These are phyloP conservation scores for Xylariaceae sp. DNA, from an alignment of 2,329 filamentous ascomycete species.

Conservation along the genomic window DNA sequence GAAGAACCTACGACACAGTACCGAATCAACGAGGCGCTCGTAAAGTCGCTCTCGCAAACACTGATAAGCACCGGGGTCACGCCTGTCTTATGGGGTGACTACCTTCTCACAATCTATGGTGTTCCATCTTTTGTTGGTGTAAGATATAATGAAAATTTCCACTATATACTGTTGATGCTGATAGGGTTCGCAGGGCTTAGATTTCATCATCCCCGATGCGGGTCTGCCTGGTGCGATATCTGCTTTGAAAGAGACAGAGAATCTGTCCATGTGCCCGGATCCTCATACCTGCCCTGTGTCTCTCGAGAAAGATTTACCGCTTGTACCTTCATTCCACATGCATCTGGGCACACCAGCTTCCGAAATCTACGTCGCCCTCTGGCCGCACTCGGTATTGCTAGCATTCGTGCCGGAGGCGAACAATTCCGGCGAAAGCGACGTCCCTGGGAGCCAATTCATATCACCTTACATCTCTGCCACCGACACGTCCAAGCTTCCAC, in stretches of 20 bases:
- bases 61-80: background rate
- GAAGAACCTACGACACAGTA: background rate
- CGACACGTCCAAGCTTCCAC: background rate
- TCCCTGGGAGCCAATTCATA: too few relatives aligned
- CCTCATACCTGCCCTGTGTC: background rate
- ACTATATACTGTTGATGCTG: background rate
- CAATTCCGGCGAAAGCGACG: background rate
- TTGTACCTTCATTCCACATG: constrained; percentile 2
- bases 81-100: constrained; percentile 4
- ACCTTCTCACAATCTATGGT: constrained; percentile 6
- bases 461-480: background rate
- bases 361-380: constrained; percentile 2
- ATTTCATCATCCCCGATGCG: background rate
- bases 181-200: background rate
- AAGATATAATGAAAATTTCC: background rate
- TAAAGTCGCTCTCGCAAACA: constrained; percentile 4
- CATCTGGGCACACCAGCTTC: constrained; percentile 1
- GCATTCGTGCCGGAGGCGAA: constrained; percentile 1
- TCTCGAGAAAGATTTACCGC: background rate
- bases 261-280: background rate
- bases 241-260: background rate
- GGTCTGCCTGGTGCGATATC: background rate
- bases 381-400: constrained; percentile 1
- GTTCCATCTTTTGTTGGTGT: constrained; percentile 2
- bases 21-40: constrained; percentile 1